Base-by-base conservation (phyloP, 768 basidiomycete species). In the Sutorius australiensis region DNA sequence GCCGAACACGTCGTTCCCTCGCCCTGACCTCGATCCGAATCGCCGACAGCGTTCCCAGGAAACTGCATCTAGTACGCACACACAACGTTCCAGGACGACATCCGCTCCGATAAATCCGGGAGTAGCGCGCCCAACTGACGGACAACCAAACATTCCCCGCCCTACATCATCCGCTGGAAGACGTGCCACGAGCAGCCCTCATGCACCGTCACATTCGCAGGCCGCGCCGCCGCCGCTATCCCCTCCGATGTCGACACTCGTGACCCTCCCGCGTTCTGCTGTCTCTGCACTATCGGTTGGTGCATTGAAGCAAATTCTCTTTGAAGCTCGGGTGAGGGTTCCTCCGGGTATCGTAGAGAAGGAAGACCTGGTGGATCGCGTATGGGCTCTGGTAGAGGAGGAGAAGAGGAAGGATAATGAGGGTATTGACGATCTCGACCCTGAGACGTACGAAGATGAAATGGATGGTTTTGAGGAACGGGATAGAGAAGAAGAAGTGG, bases 301-400 rank as follows among this genome's bases (percentile, higher is more conserved):
- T 21, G 71, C 77, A n/a, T 75, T 97, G 43, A 97, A 97, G 67
- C 76, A 77, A 2, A 79, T 95, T 17, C 69, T 97, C 19, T 91
- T 83, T 63, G 82, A 83, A 49, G 91, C 94, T 58, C 92, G 88
- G 51, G 89, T 89, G 28, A 75, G 84, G 62, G 65, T 79, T 49
- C 69, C 67, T 17, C 61, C 61, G 0, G 61, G 60, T 36, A 73
- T 94, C 2, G 72, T 95, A n/a, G 94, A 97, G 74, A 97, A 97
- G 74, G 73, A 77, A 21, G 91, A 93, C 46, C 68, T 93, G n/a
- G 89, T 93, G 13, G 75, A 68, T 39, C 88, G 87, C 62, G 90
- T 91, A 24, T 59, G 72, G 50, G 72, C 41, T 21, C 14, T 92
- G 12, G 70, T 92, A 16, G 84, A 84, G 47, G 83, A 83, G 54